phyloP scores from a whole-genome alignment of 495 filamentous ascomycete genomes.

The Viridothelium virens region DNA sequence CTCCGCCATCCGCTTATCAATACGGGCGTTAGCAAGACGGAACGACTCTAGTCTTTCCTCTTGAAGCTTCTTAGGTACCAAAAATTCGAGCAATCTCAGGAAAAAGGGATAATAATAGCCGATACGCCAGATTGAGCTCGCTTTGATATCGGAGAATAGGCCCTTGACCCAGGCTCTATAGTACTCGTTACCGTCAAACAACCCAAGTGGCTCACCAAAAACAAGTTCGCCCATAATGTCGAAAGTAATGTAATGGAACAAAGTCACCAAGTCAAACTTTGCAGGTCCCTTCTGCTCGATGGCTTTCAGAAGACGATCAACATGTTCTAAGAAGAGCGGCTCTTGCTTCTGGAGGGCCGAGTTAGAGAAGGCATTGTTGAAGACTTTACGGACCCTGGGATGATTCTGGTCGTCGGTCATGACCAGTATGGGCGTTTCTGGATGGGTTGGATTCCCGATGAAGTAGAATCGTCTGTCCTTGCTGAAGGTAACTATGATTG shows the following conservation, averaged over 20 bases:
- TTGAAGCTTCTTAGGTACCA: constrained; percentile 15
- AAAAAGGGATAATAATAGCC: constrained; percentile 14
- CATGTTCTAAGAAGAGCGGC: constrained; percentile 22
- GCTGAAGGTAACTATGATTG: background rate
- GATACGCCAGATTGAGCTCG: background rate
- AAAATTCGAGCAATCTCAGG: constrained; percentile 4
- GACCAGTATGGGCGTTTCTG: background rate
- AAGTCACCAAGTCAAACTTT: constrained; percentile 23
- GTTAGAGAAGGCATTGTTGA: constrained; percentile 26
- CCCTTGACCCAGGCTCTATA: constrained; percentile 10
- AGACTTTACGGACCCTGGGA: constrained; percentile 21
- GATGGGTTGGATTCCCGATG: background rate
- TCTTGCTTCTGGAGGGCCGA: constrained; percentile 27
- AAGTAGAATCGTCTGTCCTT: background rate
- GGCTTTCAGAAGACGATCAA: constrained; percentile 14
- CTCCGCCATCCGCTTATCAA: constrained; percentile 17
- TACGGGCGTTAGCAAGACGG: constrained; percentile 10
- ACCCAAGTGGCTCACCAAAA: constrained; percentile 18
- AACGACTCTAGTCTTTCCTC: constrained; percentile 15
- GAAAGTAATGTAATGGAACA: constrained; percentile 19
- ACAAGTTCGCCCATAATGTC: constrained; percentile 21
- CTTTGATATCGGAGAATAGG: constrained; percentile 11
- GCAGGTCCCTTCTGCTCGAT: constrained; percentile 4
- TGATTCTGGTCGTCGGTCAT: constrained; percentile 21
- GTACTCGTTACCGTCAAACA: constrained; percentile 17